Evolutionary conservation across 129 eudicot genomes (phyloP).

Genomic region (Flaveria ramosissima): DNA sequence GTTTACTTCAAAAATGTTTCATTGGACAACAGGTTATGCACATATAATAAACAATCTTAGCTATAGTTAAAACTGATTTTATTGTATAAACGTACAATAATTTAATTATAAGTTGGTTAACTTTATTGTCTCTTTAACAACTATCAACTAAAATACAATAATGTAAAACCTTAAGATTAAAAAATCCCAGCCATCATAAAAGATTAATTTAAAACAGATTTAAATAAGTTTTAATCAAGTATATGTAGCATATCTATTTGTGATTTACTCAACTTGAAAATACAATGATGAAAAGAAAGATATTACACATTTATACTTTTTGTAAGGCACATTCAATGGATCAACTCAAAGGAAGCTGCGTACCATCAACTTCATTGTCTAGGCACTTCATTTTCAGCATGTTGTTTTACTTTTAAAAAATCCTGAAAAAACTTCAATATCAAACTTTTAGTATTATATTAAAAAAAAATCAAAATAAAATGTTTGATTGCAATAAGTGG

Average conservation of each 20-base stretch:
- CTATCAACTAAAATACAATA: background rate
- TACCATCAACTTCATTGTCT: constrained; percentile 38
- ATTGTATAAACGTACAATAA: too few species aligned
- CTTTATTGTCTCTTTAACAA: too few species aligned
- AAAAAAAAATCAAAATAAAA: background rate
- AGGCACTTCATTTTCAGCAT: background rate
- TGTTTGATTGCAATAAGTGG: background rate
- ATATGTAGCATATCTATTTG: constrained; percentile 3
- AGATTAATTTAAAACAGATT: background rate
- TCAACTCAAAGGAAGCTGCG: constrained; percentile 37
- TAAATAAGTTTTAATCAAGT: background rate
- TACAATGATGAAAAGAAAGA: constrained; percentile 38
- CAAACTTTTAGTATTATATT: background rate
- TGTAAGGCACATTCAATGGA: constrained; percentile 41
- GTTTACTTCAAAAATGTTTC: too few species aligned
- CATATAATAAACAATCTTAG: too few species aligned
- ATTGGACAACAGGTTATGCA: too few species aligned
- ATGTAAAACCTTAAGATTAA: background rate
- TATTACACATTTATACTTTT: constrained; percentile 26
- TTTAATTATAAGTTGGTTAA: too few species aligned
- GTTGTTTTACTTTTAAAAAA: background rate
- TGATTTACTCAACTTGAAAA: constrained; percentile 31
- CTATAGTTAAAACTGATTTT: too few species aligned
- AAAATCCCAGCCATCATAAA: background rate
- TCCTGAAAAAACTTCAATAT: background rate